phyloP scores from a whole-genome alignment of 192 early-diverging fungal genomes.

The Piromyces sp. region DNA sequence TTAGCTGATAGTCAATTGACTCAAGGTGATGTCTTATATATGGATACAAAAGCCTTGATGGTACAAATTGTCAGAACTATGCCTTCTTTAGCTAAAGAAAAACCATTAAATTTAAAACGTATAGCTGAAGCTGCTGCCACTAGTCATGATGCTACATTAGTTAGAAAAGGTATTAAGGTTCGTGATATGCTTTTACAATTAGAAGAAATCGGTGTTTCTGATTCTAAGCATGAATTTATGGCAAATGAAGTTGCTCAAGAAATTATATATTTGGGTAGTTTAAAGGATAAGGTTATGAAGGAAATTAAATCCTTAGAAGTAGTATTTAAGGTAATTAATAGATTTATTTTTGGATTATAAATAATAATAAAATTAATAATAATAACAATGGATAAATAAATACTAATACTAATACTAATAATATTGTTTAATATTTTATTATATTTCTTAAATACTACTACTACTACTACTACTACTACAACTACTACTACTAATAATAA shows the following conservation, averaged over 20 bases:
- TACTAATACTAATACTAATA: too few species aligned
- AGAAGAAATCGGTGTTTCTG: conserved; percentile 56
- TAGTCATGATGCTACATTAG: conserved; percentile 66
- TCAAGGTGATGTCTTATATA: conserved; percentile 85
- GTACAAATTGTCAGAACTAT: conserved; percentile 84
- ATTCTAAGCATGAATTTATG: conserved; percentile 50
- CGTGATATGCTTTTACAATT: conserved; percentile 83
- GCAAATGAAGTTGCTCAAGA: conserved; percentile 80
- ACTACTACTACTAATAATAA: too few species aligned
- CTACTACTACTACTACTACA: too few species aligned
- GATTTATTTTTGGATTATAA: too few species aligned
- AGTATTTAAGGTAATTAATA: conserved; percentile 44
- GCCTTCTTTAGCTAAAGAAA: conserved; percentile 41
- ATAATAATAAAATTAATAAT: too few species aligned
- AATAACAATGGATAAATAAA: too few species aligned
- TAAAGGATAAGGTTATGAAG: conserved; percentile 69
- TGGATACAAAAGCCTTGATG: conserved; percentile 85
- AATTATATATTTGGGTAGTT: conserved; percentile 72
- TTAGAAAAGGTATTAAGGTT: conserved; percentile 88
- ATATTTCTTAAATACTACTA: too few species aligned
- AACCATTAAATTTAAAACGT: conserved; percentile 43
- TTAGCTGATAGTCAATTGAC: conserved; percentile 70
- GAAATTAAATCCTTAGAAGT: conserved; percentile 60
- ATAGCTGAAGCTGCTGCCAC: conserved; percentile 76
- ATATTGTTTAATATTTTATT: too few species aligned